Conservation (phyloP, 2,329 filamentous ascomycete species). For the Phialophora tarda region DNA sequence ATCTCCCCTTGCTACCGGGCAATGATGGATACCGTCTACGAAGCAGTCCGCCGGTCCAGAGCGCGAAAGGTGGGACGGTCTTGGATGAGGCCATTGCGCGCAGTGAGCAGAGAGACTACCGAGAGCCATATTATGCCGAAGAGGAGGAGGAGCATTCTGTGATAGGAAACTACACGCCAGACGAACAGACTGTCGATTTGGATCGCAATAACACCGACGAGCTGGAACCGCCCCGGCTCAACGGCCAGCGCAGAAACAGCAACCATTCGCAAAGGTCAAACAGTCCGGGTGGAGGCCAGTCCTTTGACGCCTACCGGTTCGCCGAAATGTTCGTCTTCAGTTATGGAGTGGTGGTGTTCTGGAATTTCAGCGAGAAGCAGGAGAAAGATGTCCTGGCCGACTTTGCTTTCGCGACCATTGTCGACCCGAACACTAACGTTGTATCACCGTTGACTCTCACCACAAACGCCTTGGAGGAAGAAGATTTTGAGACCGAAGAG, state of each 20-base stretch:
- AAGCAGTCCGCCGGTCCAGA: conserved; percentile 90
- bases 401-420: conserved; percentile 71
- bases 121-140: conserved; percentile 87
- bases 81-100: conserved; percentile 95
- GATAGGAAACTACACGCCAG: conserved; percentile 45
- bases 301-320: conserved; percentile 75
- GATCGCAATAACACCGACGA: conserved; percentile 35
- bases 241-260: conserved; percentile 40
- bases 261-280: conserved; percentile 48
- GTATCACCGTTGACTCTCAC: conserved; percentile 66
- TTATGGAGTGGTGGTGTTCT: conserved; percentile 97
- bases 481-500: conserved; percentile 95
- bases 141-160: conserved; percentile 60
- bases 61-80: conserved; percentile 88
- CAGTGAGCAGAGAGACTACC: conserved; percentile 85
- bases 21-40: conserved; percentile 84
- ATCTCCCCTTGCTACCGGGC: conserved; percentile 84
- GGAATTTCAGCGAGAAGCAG: conserved; percentile 96
- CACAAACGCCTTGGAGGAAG: conserved; percentile 78
- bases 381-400: conserved; percentile 97
- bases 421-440: conserved; percentile 41
- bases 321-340: conserved; percentile 97
- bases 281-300: conserved; percentile 59
- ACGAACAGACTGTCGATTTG: conserved; percentile 43
- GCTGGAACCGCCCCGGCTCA: conserved; percentile 43